A percentile compares a stretch with the other conserved stretches of the same genome.
phyloP scores from a whole-genome alignment of 768 basidiomycete genomes.

The Termitomyces sp. region DNA sequence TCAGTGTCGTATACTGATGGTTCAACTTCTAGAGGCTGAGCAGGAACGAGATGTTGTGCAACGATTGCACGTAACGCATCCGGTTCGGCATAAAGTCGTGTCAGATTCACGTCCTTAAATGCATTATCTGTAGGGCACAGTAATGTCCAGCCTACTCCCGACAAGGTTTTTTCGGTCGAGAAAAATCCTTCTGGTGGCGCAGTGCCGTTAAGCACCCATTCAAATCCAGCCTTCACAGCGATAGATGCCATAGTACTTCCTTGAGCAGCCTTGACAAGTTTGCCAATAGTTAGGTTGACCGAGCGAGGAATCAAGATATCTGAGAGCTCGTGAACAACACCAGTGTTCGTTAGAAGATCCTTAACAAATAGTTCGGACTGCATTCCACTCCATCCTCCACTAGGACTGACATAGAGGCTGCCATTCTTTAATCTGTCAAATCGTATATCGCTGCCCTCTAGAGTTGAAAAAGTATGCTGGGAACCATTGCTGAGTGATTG shows the following conservation, averaged over 20 bases:
- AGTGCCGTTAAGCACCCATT: conserved; percentile 88
- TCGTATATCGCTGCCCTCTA: conserved; percentile 82
- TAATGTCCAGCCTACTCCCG: conserved; percentile 72
- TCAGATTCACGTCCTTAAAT: conserved; percentile 84
- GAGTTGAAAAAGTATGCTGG: conserved; percentile 68
- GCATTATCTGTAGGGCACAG: conserved; percentile 91
- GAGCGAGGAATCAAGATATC: conserved; percentile 84
- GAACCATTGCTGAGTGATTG: conserved; percentile 56
- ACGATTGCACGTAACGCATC: conserved; percentile 56
- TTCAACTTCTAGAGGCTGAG: conserved; percentile 21
- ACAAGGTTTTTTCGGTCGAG: conserved; percentile 51
- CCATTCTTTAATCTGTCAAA: conserved; percentile 53
- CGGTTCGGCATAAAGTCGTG: conserved; percentile 55
- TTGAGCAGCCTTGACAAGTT: conserved; percentile 85
- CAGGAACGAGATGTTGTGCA: conserved; percentile 71
- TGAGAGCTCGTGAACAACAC: conserved; percentile 86
- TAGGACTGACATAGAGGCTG: conserved; percentile 52
- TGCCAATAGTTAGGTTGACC: conserved; percentile 82
- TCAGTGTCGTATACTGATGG: conserved; percentile 22
- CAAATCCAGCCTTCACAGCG: conserved; percentile 78
- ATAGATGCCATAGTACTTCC: conserved; percentile 85
- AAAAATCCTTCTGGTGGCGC: conserved; percentile 65
- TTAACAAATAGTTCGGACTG: conserved; percentile 50
- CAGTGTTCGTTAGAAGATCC: conserved; percentile 80
- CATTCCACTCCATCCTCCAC: conserved; percentile 78